Percentiles rank a stretch among this genome's conserved stretches.
Conservation (phyloP, 805 yeast species). For the Yarrowia bubula region DNA sequence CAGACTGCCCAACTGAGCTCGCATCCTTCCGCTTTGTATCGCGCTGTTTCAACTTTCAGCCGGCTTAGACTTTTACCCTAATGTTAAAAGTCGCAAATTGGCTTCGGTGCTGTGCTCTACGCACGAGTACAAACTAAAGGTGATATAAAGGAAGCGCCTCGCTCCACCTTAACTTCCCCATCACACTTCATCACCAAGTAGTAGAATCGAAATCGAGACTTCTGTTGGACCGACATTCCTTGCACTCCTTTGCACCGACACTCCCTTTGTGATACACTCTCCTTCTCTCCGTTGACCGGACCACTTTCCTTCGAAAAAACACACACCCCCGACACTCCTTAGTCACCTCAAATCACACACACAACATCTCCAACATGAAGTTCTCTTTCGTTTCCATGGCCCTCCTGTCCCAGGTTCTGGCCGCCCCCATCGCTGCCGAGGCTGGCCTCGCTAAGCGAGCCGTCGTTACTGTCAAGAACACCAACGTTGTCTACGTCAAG, state of each 20-base stretch:
- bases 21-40: conserved; percentile 12
- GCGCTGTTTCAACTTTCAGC: not conserved
- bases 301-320: conserved; percentile 11
- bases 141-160: not conserved
- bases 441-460: conserved; percentile 29
- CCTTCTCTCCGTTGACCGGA: conserved; percentile 21
- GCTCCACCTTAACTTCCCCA: not conserved
- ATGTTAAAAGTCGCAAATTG: not conserved
- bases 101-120: not conserved
- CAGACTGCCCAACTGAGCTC: not conserved
- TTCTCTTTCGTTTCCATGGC: conserved; percentile 24
- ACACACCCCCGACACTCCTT: conserved; percentile 1
- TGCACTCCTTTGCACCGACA: conserved; percentile 21
- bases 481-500: conserved; percentile 32
- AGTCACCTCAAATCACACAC: not conserved
- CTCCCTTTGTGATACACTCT: not conserved
- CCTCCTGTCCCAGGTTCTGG: conserved; percentile 13
- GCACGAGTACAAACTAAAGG: not conserved
- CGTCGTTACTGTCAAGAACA: conserved; percentile 28
- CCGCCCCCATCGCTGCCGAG: conserved; percentile 26
- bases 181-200: conserved; percentile 6
- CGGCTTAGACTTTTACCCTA: not conserved
- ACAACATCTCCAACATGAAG: conserved; percentile 19
- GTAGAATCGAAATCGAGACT: not conserved
- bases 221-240: conserved; percentile 21